Percentiles rank a stretch among this genome's conserved stretches.
These are phyloP conservation scores for Macrolepiota albuminosa DNA, from an alignment of 768 basidiomycete genomes.

Conservation along the genomic window DNA sequence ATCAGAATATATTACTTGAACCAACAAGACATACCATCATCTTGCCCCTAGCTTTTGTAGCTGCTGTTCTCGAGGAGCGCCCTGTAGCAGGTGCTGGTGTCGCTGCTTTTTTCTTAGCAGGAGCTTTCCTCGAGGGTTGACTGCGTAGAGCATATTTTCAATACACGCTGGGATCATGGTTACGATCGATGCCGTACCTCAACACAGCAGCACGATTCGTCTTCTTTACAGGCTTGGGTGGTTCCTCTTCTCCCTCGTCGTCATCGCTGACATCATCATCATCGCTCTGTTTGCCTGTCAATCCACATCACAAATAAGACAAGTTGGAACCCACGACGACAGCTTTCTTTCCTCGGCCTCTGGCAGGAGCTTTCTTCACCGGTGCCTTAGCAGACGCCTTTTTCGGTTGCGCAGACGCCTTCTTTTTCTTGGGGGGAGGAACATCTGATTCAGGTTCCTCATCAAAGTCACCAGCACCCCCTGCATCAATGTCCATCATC, in stretches of 20 bases:
- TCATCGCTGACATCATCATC: slow-evolving; percentile 52
- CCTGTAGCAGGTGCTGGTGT: slow-evolving; percentile 52
- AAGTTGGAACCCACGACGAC: slow-evolving; percentile 23
- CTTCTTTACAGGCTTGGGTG: slow-evolving; percentile 45
- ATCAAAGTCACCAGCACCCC: slow-evolving; percentile 38
- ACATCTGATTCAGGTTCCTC: slow-evolving; percentile 45
- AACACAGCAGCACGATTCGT: slow-evolving; percentile 62
- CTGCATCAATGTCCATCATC: slow-evolving; percentile 66
- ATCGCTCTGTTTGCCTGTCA: slow-evolving; percentile 27
- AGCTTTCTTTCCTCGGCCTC: slow-evolving; percentile 51
- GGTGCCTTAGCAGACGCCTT: slow-evolving; percentile 33
- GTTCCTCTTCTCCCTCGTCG: slow-evolving; percentile 49
- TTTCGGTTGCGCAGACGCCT: slow-evolving; percentile 30
- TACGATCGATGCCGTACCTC: slow-evolving; percentile 37
- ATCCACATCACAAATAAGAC: neutral
- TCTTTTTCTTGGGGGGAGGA: slow-evolving; percentile 43
- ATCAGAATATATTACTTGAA: neutral
- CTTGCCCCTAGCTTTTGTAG: slow-evolving; percentile 60
- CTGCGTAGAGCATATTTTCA: slow-evolving; percentile 11
- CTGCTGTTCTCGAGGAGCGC: slow-evolving; percentile 60
- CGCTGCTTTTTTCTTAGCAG: slow-evolving; percentile 50
- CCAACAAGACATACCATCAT: slow-evolving; percentile 39
- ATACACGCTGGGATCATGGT: neutral
- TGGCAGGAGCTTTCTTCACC: slow-evolving; percentile 41
- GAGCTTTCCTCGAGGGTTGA: slow-evolving; percentile 39